Conservation (phyloP, 441 rosid species). For the California macrophylla region DNA sequence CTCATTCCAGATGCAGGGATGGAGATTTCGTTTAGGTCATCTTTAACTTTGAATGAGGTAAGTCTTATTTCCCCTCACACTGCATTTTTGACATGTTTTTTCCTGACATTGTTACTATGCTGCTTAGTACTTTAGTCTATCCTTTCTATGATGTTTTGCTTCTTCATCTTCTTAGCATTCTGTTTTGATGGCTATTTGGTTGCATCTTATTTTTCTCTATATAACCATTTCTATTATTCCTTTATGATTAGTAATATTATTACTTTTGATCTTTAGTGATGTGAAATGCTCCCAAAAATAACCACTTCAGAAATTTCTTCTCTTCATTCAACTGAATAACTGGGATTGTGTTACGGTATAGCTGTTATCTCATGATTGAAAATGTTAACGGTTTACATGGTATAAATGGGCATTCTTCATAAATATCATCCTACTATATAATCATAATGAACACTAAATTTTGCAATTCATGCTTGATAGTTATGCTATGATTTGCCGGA, state of each 20-base stretch:
- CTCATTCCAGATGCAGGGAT: conserved; percentile 32
- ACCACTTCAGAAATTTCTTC: not conserved
- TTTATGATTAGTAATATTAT: not conserved
- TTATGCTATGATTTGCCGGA: not conserved
- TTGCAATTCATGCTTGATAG: not conserved
- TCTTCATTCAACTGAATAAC: not conserved
- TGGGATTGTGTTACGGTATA: not conserved
- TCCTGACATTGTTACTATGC: not conserved
- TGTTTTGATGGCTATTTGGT: not conserved
- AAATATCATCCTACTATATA: not conserved
- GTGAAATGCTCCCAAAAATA: not conserved
- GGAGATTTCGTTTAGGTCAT: conserved; percentile 29
- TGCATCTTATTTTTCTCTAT: not conserved
- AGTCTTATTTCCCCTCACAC: conserved; percentile 7
- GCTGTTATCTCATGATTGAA: not conserved
- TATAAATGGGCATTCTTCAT: not conserved
- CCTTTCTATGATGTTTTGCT: not conserved
- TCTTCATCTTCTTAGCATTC: not conserved
- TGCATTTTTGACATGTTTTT: not conserved
- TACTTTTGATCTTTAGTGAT: not conserved
- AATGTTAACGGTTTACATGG: not conserved
- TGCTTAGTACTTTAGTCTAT: not conserved
- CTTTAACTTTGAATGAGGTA: conserved; percentile 40
- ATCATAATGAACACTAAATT: not conserved
- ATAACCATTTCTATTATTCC: not conserved